A percentile compares a stretch with the other conserved stretches of the same genome.
Conservation (phyloP, 2,329 filamentous ascomycete species). For the Colletotrichum phormii region DNA sequence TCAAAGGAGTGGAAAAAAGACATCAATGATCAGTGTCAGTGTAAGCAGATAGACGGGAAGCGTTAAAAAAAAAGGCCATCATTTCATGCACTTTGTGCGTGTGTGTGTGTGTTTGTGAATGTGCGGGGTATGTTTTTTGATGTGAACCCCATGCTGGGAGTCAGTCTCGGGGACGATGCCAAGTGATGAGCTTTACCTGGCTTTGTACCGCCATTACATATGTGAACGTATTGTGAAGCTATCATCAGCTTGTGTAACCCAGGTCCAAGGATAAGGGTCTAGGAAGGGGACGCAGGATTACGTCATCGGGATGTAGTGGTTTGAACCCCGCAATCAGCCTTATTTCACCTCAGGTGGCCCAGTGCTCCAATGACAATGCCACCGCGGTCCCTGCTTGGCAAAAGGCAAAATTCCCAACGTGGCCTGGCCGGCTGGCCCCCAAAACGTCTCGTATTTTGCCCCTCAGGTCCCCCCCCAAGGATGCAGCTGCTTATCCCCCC, state of each 20-base stretch:
- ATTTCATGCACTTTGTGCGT: conserved; percentile 12
- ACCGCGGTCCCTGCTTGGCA: conserved; percentile 8
- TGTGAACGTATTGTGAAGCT: background rate
- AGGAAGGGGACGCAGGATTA: conserved; percentile 2
- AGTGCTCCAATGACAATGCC: conserved; percentile 7
- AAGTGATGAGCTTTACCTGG: background rate
- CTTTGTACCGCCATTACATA: background rate
- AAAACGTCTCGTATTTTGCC: conserved; percentile 16
- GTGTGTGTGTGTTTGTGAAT: background rate
- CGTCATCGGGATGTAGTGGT: background rate
- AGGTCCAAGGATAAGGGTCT: background rate
- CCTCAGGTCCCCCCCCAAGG: background rate
- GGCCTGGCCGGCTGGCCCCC: background rate
- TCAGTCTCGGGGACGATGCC: background rate
- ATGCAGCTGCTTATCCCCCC: background rate
- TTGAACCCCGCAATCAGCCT: conserved; percentile 17
- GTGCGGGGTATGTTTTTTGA: background rate
- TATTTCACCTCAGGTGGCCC: background rate
- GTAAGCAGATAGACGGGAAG: conserved; percentile 36
- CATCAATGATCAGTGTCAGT: conserved; percentile 35
- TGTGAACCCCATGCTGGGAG: background rate
- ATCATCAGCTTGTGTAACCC: background rate
- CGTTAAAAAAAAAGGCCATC: conserved; percentile 32
- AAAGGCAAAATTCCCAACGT: conserved; percentile 5
- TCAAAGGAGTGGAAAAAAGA: conserved; percentile 29